Conservation (phyloP, 768 basidiomycete genomes). For the Mrakia hoshinonis region DNA sequence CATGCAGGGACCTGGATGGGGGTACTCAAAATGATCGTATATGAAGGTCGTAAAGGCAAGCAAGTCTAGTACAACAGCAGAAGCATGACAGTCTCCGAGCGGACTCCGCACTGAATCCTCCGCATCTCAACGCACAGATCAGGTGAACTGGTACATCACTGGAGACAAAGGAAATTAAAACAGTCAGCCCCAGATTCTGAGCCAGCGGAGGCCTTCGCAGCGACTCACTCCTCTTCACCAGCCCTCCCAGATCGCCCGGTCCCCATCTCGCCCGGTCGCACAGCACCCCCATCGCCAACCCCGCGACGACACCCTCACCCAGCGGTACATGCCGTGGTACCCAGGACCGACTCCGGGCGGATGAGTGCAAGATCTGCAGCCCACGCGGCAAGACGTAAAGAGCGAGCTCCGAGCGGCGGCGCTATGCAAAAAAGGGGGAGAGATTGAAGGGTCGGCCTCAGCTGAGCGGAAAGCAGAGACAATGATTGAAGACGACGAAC, state of each 20-base stretch:
- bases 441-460: background rate
- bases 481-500: background rate
- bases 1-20: too few species aligned
- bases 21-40: too few species aligned
- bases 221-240: slow-evolving; percentile 15
- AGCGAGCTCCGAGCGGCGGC: slow-evolving; percentile 23
- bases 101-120: background rate
- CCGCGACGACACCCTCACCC: slow-evolving; percentile 19
- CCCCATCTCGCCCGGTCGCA: slow-evolving; percentile 19
- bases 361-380: slow-evolving; percentile 3
- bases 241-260: slow-evolving; percentile 8
- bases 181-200: background rate
- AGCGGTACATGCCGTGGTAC: slow-evolving; percentile 10
- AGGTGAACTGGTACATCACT: slow-evolving; percentile 12
- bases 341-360: background rate
- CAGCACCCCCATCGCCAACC: slow-evolving; percentile 24
- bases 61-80: background rate
- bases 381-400: slow-evolving; percentile 26
- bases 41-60: too few species aligned
- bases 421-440: background rate
- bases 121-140: background rate
- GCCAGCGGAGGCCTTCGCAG: too few species aligned
- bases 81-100: background rate
- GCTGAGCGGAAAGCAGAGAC: background rate
- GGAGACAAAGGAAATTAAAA: background rate